These are phyloP conservation scores for Starmerella lactis-condensi DNA, from an alignment of 805 yeast genomes.

Conservation along the genomic window DNA sequence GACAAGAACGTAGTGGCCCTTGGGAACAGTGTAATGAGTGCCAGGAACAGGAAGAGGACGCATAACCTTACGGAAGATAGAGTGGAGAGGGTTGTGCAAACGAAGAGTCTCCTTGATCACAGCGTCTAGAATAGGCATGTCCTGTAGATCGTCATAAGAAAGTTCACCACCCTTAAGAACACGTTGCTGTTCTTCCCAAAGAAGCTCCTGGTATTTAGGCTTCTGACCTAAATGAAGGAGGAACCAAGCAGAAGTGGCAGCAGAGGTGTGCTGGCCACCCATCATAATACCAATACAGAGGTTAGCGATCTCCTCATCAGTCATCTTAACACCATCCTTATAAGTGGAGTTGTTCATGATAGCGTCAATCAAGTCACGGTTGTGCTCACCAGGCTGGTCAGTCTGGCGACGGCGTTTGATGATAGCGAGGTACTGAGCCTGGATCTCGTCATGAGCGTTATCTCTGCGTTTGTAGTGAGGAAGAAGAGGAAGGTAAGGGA, in stretches of 20 bases:
- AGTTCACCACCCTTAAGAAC: conserved; percentile 36
- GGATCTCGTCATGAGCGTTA: conserved; percentile 64
- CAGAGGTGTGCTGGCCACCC: conserved; percentile 99
- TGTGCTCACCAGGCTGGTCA: conserved; percentile 45
- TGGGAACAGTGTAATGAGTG: conserved; percentile 64
- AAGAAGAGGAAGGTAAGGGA: conserved; percentile 79
- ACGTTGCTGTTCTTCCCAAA: conserved; percentile 52
- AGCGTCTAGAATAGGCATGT: conserved; percentile 65
- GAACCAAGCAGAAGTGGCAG: conserved; percentile 91
- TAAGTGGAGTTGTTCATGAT: conserved; percentile 67
- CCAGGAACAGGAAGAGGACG: conserved; percentile 63
- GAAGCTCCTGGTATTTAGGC: conserved; percentile 68
- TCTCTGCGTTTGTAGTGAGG: conserved; percentile 75
- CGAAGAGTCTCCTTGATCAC: conserved; percentile 84
- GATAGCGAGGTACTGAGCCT: conserved; percentile 61
- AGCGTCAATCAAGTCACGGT: conserved; percentile 77
- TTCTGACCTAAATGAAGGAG: conserved; percentile 75
- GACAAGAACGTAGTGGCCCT: conserved; percentile 74
- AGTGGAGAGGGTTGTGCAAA: conserved; percentile 91
- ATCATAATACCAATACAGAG: conserved; percentile 83
- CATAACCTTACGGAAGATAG: conserved; percentile 80
- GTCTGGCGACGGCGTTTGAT: conserved; percentile 49
- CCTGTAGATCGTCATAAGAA: conserved; percentile 64
- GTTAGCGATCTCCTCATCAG: conserved; percentile 87
- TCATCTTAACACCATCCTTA: conserved; percentile 86